Base-by-base conservation (phyloP, 2,329 filamentous ascomycete genomes). In the Colletotrichum sojae region DNA sequence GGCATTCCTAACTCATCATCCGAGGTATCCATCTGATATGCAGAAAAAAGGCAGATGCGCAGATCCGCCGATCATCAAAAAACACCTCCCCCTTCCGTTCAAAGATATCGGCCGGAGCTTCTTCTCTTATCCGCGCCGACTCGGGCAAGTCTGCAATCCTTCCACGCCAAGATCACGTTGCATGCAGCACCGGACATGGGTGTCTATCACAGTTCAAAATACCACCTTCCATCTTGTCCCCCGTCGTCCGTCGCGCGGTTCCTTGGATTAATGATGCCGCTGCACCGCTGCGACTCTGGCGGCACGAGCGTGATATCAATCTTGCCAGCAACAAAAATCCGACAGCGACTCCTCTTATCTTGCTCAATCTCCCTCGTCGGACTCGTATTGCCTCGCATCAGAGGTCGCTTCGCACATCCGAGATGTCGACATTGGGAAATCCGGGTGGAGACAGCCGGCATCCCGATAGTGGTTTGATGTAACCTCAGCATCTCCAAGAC, bases 161-260 rank as follows among this genome's bases (percentile, higher is more conserved):
- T 4, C 8, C 10, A 18, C 51, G 67, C 62, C 62, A 61, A 66
- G 55, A 15, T n/a, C 8, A 12, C 16, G 43, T 40, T 13, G 52
- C 62, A 22, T 55, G 36, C 22, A 56, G 18, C 18, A 45, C 13
- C 39, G 16, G 25, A 16, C 60, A 53, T 25, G 65, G 65, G 27
- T 54, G 31, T 36, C 31, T 16, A 18, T 36, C n/a, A 20, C 49
- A 36, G 6, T 6, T 9, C 8, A 6, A 6, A 48, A 66, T 69
- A 69, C 62, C 62, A 69, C 67, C 67, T 69, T 69, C 67, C 62
- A 31, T 52, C 31, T 61, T 56, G n/a, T 48, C 25, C 55, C 43
- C 18, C 22, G 18, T 52, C 27, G 12, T 39, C 66, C 62, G 67
- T 53, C 18, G 39, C 13, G 2, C 22, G 8, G 15, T 4, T 53